Base-by-base conservation (phyloP, 2,329 filamentous ascomycete species). In the Hortaea werneckii region DNA sequence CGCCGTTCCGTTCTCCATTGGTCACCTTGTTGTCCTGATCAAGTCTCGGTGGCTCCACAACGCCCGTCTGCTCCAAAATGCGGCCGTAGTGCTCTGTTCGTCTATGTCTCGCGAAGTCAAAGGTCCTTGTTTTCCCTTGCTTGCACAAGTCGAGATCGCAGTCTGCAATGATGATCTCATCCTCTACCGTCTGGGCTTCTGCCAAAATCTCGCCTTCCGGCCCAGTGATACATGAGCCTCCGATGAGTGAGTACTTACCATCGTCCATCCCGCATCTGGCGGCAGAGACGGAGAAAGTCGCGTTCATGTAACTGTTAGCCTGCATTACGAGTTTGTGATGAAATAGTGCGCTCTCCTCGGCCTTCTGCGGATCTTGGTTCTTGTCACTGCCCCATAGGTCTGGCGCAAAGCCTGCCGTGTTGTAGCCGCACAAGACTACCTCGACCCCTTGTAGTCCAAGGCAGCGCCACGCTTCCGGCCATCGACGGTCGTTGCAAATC, bases 401-500 rank as follows among this genome's bases (percentile, higher is more conserved):
- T 12, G 72, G 72, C 4, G 72, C 71, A 51, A 64, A 75, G 0
- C 67, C 65, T 4, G 69, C 70, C 1, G 73, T 76, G 56, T 76
- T 76, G 56, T 73, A 76, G 1, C 74, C 74, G 43, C 71, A 72
- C 26, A 69, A 55, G 5, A 72, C 61, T 13, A 74, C 53, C 54
- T 75, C 70, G 2, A 67, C 65, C 13, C 71, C 72, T 53, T 75
- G 72, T 5, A 76, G 60, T 0, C 73, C 73, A 45, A 73, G 69
- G 29, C 61, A 64, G 29, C 74, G 60, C 73, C 74, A 77, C 1
- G 66, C 67, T 54, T 76, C 74, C 1, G 69, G 61, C 74, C 73
- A 76, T n/a, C 73, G 64, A 8, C 73, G 57, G 56, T 76, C 73
- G 51, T 76, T 77, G 60, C 74, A 76, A 45, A 77, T 75, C 58